These are phyloP conservation scores for Aegilops umbellulata DNA, from an alignment of 176 grass and related monocot genomes.

Conservation along the genomic window DNA sequence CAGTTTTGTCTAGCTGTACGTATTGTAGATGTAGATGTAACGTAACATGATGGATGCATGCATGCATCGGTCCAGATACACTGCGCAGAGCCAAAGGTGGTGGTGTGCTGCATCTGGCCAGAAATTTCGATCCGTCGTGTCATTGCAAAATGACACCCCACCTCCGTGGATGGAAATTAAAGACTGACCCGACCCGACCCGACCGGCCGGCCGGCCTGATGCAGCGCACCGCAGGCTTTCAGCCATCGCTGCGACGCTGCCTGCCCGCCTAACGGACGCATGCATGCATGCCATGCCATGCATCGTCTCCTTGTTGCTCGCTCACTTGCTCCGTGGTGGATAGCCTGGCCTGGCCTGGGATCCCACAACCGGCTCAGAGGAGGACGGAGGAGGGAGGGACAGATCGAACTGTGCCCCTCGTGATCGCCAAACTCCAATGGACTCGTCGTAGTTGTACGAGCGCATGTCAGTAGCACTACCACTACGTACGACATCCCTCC, in stretches of 20 bases:
- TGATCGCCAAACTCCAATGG: slow-evolving; percentile 69
- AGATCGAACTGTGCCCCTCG: slow-evolving; percentile 76
- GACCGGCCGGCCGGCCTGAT: background rate
- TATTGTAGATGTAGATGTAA: background rate
- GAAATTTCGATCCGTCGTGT: slow-evolving; percentile 25
- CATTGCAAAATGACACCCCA: background rate
- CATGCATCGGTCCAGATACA: background rate
- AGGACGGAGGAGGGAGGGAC: slow-evolving; percentile 9
- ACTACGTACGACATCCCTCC: background rate
- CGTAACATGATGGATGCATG: background rate
- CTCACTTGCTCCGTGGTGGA: background rate
- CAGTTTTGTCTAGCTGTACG: background rate
- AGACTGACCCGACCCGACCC: background rate
- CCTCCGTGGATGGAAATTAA: background rate
- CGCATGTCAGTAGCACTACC: background rate
- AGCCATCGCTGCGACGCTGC: background rate
- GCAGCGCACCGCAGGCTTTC: slow-evolving; percentile 12
- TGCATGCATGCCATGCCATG: slow-evolving; percentile 1
- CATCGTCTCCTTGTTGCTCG: slow-evolving; percentile 32
- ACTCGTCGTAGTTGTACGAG: background rate
- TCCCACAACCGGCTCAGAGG: slow-evolving; percentile 27
- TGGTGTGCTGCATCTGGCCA: background rate
- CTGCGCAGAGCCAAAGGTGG: background rate
- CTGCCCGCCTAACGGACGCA: slow-evolving; percentile 10
- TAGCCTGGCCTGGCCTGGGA: slow-evolving; percentile 13